Conservation (phyloP, 257 asterid species). For the Lycium barbarum region DNA sequence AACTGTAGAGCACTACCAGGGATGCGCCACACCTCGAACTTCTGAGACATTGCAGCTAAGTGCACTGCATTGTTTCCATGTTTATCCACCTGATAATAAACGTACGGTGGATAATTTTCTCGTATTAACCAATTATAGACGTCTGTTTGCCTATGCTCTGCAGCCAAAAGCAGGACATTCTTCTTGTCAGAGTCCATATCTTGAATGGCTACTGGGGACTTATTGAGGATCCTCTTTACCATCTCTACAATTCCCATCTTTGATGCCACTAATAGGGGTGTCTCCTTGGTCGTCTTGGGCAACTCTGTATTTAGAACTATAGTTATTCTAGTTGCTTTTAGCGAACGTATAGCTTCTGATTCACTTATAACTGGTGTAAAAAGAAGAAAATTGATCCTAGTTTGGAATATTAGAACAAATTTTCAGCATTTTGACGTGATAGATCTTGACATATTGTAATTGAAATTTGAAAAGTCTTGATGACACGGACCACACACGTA, state of each 20-base stretch:
- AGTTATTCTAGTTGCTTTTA: slow-evolving; percentile 16
- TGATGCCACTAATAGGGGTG: slow-evolving; percentile 60
- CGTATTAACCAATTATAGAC: slow-evolving; percentile 42
- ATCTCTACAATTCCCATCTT: slow-evolving; percentile 65
- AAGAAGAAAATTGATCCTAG: neutral
- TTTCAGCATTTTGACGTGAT: neutral
- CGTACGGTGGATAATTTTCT: slow-evolving; percentile 39
- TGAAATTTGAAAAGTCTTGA: slow-evolving; percentile 16
- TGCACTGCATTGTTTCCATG: slow-evolving; percentile 58
- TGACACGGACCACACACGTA: neutral
- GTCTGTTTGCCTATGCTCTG: slow-evolving; percentile 52
- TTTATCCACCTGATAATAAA: slow-evolving; percentile 53
- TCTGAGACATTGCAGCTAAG: slow-evolving; percentile 52
- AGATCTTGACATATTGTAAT: neutral
- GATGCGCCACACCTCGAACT: slow-evolving; percentile 55
- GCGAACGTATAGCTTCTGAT: neutral
- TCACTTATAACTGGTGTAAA: too few species aligned
- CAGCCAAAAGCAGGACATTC: slow-evolving; percentile 62
- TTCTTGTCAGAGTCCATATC: slow-evolving; percentile 52
- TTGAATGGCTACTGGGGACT: slow-evolving; percentile 54
- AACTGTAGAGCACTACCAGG: slow-evolving; percentile 69
- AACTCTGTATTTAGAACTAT: neutral
- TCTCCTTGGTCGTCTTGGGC: slow-evolving; percentile 41
- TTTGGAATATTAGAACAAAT: neutral
- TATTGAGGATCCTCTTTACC: slow-evolving; percentile 49